Base-by-base conservation (phyloP, 108 stramenopile genomes). In the Discostella pseudostelligera region DNA sequence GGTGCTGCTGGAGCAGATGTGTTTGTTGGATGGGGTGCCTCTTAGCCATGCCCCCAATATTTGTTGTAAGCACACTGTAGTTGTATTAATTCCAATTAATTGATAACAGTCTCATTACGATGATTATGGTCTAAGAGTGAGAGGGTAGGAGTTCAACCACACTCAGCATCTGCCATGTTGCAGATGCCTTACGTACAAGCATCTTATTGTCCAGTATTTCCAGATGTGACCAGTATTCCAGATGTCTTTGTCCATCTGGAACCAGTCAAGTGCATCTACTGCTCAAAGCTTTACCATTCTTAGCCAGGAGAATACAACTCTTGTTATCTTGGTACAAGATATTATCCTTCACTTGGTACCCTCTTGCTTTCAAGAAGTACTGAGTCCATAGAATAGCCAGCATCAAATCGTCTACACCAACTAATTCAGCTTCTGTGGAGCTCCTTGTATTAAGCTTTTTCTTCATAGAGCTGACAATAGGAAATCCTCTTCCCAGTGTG, bases 291-390 rank as follows among this genome's bases (percentile, higher is more conserved):
- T 54, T 48, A 2, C 81, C 84, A 53, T 82, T 82, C 36, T 72
- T 71, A 46, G 81, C 74, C 8, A 84, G 55, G 12, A 75, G 56
- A 32, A 85, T 82, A 10, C 79, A 59, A 42, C 84, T 85, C 36
- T 65, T 55, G 67, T 85, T 85, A 56, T 82, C 84, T 44, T 78
- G 81, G 53, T 60, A 80, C 11, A 85, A 12, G 6, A 82, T 0
- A 51, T 61, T 60, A 11, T 76, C 59, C 8, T 39, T 19, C 13
- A 78, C 61, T 0, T 45, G 3, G 29, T 63, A 70, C 17, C 85
- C 85, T 61, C 81, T 82, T 21, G 64, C 82, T 43, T 78, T 45
- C 13, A 85, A 11, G 60, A 82, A 85, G 8, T 58, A 36, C 7
- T 25, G 58, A 20, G 73, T 81, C 85, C 85, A 86, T 39, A 73